Base-by-base conservation (phyloP, 495 filamentous ascomycete species). In the Xylaria grammica region DNA sequence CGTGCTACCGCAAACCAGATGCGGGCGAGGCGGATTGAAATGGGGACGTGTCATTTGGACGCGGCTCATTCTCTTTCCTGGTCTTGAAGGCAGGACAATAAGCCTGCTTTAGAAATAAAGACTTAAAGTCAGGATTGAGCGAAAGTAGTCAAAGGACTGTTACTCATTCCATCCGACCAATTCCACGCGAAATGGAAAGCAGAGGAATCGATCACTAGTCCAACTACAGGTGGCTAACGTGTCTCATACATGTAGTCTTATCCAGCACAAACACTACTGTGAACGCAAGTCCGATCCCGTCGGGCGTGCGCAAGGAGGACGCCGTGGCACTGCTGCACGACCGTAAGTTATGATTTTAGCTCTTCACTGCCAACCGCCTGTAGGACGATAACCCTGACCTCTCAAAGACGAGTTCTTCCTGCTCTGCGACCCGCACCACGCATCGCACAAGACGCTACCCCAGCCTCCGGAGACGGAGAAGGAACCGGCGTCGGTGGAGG, bases 251-350 rank as follows among this genome's bases (percentile, higher is more conserved):
- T 48, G 29, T 66, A 81, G 78, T 80, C 68, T 69, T 83, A 60
- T 73, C 63, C 24, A 70, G 69, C 48, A 75, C 74, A 29, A 81
- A 78, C 11, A 74, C 72, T 40, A 74, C 88, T 57, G 82, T 81
- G 34, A 85, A 83, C 66, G 78, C 84, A 32, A 89, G 87, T 11
- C 77, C 84, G 1, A 81, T 92, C 55, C 88, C 90, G 0, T 36
- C 77, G 1, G 27, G 1, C 27, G 58, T 70, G 60, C 83, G 82
- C 6, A 84, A 82, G 30, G 78, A 85, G 56, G 82, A 81, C 10
- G 89, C 86, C 40, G 74, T 91, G 40, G 75, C 80, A 45, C 82
- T 87, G 13, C 84, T 92, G 8, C 88, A 90, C 65, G 83, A 87
- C 73, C 88, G 62, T 64, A 24, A 58, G 62, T 64, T 24, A 15